Evolutionary conservation across 345 rosid genomes (phyloP).

Genomic region (Ceriops tagal): DNA sequence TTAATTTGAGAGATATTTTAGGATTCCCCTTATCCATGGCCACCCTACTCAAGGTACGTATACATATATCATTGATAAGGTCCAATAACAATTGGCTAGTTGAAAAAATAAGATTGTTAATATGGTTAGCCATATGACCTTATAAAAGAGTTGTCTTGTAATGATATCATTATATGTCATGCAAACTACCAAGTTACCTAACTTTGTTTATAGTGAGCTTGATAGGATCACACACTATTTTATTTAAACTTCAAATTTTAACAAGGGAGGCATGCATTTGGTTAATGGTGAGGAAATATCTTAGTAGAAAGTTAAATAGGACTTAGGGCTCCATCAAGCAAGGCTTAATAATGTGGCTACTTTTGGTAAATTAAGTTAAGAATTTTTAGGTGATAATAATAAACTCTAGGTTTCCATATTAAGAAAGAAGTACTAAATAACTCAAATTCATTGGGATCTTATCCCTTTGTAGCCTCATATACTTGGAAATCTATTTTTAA

Average conservation of each 20-base stretch:
- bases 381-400: too few species aligned
- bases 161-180: background rate
- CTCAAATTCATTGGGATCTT: too few species aligned
- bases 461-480: too few species aligned
- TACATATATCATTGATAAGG: too few species aligned
- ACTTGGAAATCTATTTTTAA: too few species aligned
- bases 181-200: background rate
- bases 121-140: background rate
- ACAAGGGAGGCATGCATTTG: background rate
- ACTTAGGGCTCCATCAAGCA: background rate
- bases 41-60: too few species aligned
- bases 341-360: background rate
- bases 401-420: too few species aligned
- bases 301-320: background rate
- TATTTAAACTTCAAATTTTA: accelerated
- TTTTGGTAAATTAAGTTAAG: background rate
- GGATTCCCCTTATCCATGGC: too few species aligned
- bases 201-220: background rate
- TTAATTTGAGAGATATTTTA: too few species aligned
- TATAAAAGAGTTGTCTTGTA: background rate
- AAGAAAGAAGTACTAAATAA: too few species aligned
- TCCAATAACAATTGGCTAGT: background rate
- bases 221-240: too few species aligned
- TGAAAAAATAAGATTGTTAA: background rate
- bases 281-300: background rate